Percentiles rank a stretch among this genome's conserved stretches.
Conservation (phyloP, 306 rosid genomes). For the Calophaca sinica region DNA sequence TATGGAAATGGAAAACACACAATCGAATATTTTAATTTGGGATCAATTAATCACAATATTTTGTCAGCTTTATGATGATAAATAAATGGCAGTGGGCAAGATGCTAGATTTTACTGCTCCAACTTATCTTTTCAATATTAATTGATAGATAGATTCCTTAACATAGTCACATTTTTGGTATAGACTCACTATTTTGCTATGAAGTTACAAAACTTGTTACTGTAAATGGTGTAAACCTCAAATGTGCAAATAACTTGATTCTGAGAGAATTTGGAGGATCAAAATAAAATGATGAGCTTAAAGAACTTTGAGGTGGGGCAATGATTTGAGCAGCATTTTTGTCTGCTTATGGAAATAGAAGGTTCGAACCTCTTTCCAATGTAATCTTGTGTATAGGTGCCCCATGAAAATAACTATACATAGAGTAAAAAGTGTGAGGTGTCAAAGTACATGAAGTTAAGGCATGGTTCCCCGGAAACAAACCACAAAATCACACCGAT, state of each 20-base stretch:
- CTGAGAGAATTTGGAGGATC: not conserved
- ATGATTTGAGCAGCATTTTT: slow-evolving; percentile 29
- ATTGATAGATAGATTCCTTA: not conserved
- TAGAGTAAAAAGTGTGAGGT: slow-evolving; percentile 4
- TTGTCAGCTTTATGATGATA: not conserved
- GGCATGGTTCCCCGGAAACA: slow-evolving; percentile 46
- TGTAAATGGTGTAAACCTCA: no score
- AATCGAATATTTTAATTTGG: not conserved
- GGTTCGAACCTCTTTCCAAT: slow-evolving; percentile 24
- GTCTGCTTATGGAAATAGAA: slow-evolving; percentile 10
- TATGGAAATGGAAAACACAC: not conserved
- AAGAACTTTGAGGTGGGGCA: not conserved
- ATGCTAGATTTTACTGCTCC: slow-evolving; percentile 13
- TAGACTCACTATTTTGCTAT: no score
- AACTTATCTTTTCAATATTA: slow-evolving; percentile 4
- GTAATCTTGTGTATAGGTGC: slow-evolving; percentile 10
- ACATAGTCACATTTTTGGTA: slow-evolving; percentile 20
- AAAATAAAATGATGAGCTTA: not conserved
- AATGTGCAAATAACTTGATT: no score
- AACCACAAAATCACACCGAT: slow-evolving; percentile 42
- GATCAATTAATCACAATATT: not conserved
- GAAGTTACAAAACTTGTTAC: no score
- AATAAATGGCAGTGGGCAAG: not conserved
- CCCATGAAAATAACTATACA: slow-evolving; percentile 38
- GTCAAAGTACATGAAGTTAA: not conserved